Percentiles rank a stretch among this genome's conserved stretches.
Conservation (phyloP, 139 green algal species). For the Asterochloris erici region DNA sequence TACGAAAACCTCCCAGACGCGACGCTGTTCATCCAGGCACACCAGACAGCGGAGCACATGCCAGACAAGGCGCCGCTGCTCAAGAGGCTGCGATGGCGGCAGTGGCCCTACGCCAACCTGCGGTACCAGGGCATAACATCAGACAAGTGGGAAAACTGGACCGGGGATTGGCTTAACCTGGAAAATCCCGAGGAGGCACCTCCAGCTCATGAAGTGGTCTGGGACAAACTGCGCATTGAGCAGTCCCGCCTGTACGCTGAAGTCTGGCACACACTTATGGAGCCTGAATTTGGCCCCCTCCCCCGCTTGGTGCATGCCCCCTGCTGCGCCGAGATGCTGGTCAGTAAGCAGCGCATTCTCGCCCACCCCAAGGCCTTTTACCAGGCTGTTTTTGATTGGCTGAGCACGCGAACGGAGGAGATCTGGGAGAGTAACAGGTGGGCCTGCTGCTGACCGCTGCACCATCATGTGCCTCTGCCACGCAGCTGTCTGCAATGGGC, state of each 20-base stretch:
- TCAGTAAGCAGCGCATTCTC: constrained; percentile 20
- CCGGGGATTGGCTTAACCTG: constrained; percentile 11
- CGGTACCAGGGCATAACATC: constrained; percentile 12
- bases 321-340: constrained; percentile 29
- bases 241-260: constrained; percentile 11
- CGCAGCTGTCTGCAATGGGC: no score
- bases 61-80: constrained; percentile 15
- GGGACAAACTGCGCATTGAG: constrained; percentile 14
- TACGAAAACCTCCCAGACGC: constrained; percentile 20
- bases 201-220: constrained; percentile 9
- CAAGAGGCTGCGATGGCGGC: constrained; percentile 6
- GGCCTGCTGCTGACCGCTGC: not conserved
- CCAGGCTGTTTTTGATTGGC: not conserved
- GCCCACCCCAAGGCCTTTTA: constrained; percentile 11
- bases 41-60: constrained; percentile 15
- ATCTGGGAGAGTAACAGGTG: no score
- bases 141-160: constrained; percentile 17
- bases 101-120: constrained; percentile 11
- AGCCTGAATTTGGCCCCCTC: constrained; percentile 11
- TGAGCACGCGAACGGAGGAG: not conserved
- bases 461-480: no score
- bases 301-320: constrained; percentile 13
- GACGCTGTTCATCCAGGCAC: constrained; percentile 17
- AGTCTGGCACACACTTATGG: constrained; percentile 18
- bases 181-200: constrained; percentile 2